phyloP scores from a whole-genome alignment of 306 rosid species.

The Lotus japonicus region DNA sequence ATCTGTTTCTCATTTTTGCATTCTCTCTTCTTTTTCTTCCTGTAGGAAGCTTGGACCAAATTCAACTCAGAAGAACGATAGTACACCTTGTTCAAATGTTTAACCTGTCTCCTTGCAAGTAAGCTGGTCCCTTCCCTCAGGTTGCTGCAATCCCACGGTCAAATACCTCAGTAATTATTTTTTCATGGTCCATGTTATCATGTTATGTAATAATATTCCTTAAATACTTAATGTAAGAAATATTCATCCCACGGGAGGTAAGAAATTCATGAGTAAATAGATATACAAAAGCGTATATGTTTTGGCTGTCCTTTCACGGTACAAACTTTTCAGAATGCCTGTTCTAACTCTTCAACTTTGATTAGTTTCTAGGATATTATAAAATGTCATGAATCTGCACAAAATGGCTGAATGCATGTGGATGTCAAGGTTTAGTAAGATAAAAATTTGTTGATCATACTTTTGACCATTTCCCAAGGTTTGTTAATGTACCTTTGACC shows the following conservation, averaged over 20 bases:
- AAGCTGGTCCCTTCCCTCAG: slow-evolving; percentile 2
- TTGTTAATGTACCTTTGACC: slow-evolving; percentile 14
- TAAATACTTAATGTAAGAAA: slow-evolving; percentile 17
- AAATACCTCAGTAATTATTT: slow-evolving; percentile 21
- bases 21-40: neutral
- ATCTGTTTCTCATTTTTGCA: neutral
- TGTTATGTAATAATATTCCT: slow-evolving; percentile 9
- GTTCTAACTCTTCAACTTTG: neutral
- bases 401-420: neutral
- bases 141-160: neutral
- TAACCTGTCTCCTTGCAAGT: neutral
- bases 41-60: slow-evolving; percentile 96
- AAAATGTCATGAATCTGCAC: neutral
- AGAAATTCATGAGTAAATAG: slow-evolving; percentile 20
- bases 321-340: neutral
- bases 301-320: too few species aligned
- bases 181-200: slow-evolving; percentile 5
- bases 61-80: slow-evolving; percentile 93
- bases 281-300: slow-evolving; percentile 1
- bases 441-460: neutral
- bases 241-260: slow-evolving; percentile 6
- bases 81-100: slow-evolving; percentile 8
- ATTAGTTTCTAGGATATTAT: neutral
- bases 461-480: slow-evolving; percentile 10
- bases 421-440: neutral